Evolutionary conservation across 208 protist genomes (phyloP), one percentile per base, ranked within the genome.

Genomic region (Trypanosoma vivax): DNA sequence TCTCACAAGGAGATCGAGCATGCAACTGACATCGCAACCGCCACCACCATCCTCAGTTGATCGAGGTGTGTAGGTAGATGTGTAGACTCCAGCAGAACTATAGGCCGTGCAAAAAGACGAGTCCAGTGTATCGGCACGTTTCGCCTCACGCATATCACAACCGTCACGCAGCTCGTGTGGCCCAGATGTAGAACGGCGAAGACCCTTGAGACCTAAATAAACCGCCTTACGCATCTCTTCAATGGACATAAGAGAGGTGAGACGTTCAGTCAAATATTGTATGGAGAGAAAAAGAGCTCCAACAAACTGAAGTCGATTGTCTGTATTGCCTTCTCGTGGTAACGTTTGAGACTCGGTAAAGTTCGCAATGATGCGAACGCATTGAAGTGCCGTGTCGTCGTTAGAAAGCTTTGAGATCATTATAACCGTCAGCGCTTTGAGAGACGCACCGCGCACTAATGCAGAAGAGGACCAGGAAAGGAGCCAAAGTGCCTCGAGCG

Each of bases 271-370:
- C 53, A 93, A 53, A 64, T 65, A 90, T 40, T 54, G 59, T 13
- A 75, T 73, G 9, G 61, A 50, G 7, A 75, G 47, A 56, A 79
- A 80, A 9, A 65, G 43, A 29, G 69, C 63, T 10, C 71, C 75
- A 34, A 79, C 29, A 48, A 61, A 34, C 59, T 91, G 78, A 19
- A 91, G 70, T 16, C 75, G 73, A 39, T 84, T 60, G 30, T 85
- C 71, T 3, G 68, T 76, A 63, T 77, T 83, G 5, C 39, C 61
- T 54, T 92, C 83, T 19, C 45, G 55, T 0, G 69, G 64, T 37
- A 53, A 24, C 45, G 16, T 11, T 63, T 55, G 64, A 49, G 60
- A 24, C 71, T 46, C 6, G 56, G 65, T 35, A 24, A 27, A 41
- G 6, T 40, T 28, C 25, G 43, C 57, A 79, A 77, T 62, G 68